Evolutionary conservation across 345 rosid species (phyloP).

Genomic region (Dipteronia dyeriana): DNA sequence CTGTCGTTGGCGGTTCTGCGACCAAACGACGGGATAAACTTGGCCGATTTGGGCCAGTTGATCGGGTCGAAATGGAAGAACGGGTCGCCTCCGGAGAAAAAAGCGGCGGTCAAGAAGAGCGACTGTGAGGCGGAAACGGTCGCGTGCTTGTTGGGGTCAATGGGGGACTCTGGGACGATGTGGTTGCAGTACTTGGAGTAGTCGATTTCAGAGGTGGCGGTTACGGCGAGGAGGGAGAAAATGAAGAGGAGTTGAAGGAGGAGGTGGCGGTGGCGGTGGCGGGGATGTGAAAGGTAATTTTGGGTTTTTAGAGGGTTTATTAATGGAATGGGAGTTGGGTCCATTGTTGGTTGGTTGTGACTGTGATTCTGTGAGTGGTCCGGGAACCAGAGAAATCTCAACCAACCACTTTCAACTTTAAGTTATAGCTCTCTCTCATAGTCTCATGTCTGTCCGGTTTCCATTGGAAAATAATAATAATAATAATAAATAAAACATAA

Average conservation of each 20-base stretch:
- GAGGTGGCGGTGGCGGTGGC: conserved; percentile 9
- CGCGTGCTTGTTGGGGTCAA: conserved; percentile 14
- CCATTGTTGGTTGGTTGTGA: conserved; percentile 28
- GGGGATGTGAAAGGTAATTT: conserved; percentile 3
- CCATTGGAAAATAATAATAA: too few species aligned
- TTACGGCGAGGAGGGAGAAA: conserved; percentile 21
- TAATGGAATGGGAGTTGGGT: conserved; percentile 13
- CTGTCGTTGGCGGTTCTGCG: conserved; percentile 27
- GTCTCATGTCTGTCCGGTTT: too few species aligned
- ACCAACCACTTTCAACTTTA: not conserved
- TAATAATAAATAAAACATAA: too few species aligned
- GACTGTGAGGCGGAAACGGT: not conserved
- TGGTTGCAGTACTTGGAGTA: conserved; percentile 57
- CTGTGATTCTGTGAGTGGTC: not conserved
- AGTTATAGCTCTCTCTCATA: not conserved
- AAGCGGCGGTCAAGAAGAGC: conserved; percentile 42
- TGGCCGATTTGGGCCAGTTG: conserved; percentile 28
- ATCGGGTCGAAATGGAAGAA: conserved; percentile 23
- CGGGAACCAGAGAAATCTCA: not conserved
- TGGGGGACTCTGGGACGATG: conserved; percentile 46
- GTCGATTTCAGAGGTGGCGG: conserved; percentile 24
- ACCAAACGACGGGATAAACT: conserved; percentile 28
- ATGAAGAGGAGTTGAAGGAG: conserved; percentile 24
- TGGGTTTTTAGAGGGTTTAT: conserved; percentile 22
- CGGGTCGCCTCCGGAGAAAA: conserved; percentile 55